Conservation (phyloP, 2,329 filamentous ascomycete species). For the Fusarium graminum region DNA sequence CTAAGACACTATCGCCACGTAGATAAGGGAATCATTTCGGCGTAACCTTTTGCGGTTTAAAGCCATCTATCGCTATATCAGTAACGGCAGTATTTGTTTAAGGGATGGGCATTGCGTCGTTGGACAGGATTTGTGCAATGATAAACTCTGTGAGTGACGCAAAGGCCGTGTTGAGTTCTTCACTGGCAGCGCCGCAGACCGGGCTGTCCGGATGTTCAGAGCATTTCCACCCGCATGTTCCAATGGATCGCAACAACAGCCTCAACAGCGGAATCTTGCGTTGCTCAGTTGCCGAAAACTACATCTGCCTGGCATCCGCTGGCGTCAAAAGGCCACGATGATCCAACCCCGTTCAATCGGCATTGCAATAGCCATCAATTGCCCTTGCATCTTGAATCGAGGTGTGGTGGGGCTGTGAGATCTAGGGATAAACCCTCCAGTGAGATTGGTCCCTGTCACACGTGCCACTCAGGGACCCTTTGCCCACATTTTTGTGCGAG, state of each 20-base stretch:
- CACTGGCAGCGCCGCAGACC: too few relatives aligned
- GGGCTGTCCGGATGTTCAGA: neutral
- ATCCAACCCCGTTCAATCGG: constrained; percentile 20
- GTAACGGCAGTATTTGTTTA: constrained; percentile 4
- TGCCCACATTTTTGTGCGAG: neutral
- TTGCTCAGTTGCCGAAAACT: neutral
- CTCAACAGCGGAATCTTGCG: neutral
- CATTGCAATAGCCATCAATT: constrained; percentile 21
- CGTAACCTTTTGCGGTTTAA: constrained; percentile 45
- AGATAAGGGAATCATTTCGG: constrained; percentile 29
- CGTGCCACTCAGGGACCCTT: constrained; percentile 14
- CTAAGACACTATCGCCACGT: constrained; percentile 35
- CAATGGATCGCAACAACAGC: neutral
- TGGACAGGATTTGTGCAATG: neutral
- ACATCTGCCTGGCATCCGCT: neutral
- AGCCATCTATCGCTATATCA: constrained; percentile 24
- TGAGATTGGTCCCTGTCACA: constrained; percentile 25
- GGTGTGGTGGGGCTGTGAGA: constrained; percentile 18
- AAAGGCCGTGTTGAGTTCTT: neutral
- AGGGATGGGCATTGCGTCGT: constrained; percentile 8
- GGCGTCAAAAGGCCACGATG: neutral
- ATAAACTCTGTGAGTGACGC: neutral
- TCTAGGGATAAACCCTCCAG: constrained; percentile 25
- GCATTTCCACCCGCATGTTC: neutral
- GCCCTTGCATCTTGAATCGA: constrained; percentile 24